Evolutionary conservation across 345 rosid genomes (phyloP), one percentile per base, ranked within the genome.

Genomic region (Euphorbia peplus): DNA sequence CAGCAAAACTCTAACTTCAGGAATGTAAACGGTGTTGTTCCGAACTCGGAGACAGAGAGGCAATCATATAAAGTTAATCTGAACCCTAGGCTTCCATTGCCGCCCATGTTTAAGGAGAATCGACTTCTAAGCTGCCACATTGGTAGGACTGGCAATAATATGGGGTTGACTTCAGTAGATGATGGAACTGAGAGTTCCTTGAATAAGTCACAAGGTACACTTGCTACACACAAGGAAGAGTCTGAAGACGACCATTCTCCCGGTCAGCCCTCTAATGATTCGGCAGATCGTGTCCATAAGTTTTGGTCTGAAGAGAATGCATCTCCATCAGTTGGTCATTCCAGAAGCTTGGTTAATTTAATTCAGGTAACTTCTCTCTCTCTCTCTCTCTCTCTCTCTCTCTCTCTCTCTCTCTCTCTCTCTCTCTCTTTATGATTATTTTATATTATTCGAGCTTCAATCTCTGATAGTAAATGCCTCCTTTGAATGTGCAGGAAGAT

Each of bases 191-290:
- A 66, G 13, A 56, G 42, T 56, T 72, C 78, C 67, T 71, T 73
- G 60, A 81, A 62, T 73, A 53, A 76, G 68, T 58, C 81, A n/a
- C 82, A 74, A 69, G 75, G 16, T 48, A 13, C 78, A 58, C 90
- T 86, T 83, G 69, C 90, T 68, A 83, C 83, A 1, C 90, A 86
- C 63, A 83, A 82, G 76, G 87, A 86, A 82, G 87, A 81, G 74
- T 64, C 76, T 22, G 86, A 86, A 80, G 83, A 83, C 74, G 84
- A 82, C 46, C 37, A 28, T 74, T 76, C 84, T 13, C 80, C 68
- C 28, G 74, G 72, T 55, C 72, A 62, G 24, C 62, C 79, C 63
- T 67, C 58, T 25, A 70, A 63, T 68, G 73, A 28, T 58, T 60
- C 63, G 59, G 60, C 63, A 9, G 77, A 60, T 63, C 70, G 15